Evolutionary conservation across 1,284 basidiomycete species (phyloP).

Genomic region (Cryptococcus jaspeensis): DNA sequence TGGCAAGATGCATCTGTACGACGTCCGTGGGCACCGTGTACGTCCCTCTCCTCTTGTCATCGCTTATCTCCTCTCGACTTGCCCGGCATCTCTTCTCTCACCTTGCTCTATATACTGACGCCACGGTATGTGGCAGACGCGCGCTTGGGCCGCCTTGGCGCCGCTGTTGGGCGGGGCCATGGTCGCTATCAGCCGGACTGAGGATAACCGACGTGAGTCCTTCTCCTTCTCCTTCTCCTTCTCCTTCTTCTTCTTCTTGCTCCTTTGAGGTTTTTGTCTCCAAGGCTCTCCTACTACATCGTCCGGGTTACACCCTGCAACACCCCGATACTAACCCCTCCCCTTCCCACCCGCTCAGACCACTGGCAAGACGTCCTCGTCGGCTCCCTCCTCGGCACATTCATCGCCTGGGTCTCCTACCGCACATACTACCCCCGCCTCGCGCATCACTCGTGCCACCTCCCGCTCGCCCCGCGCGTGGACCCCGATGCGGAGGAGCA

Average conservation of each 20-base stretch:
- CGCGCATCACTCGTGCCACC: conserved; percentile 58
- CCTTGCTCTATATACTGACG: not conserved
- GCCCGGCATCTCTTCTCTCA: not conserved
- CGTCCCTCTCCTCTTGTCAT: conserved; percentile 27
- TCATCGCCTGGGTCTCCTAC: conserved; percentile 74
- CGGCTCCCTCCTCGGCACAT: conserved; percentile 71
- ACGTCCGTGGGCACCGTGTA: conserved; percentile 73
- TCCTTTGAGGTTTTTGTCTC: no score
- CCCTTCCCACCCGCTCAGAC: conserved; percentile 54
- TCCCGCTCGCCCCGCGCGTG: conserved; percentile 68
- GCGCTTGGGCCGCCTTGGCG: conserved; percentile 76
- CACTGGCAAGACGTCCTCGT: conserved; percentile 86
- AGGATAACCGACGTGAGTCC: conserved; percentile 77
- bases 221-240: not conserved
- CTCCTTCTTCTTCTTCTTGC: not conserved
- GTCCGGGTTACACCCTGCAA: no score
- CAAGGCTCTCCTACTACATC: no score
- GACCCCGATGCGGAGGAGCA: conserved; percentile 22
- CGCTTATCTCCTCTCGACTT: not conserved
- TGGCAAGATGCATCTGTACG: conserved; percentile 89
- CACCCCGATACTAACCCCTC: no score
- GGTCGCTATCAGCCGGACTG: conserved; percentile 86
- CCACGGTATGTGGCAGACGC: conserved; percentile 56
- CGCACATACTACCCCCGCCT: conserved; percentile 57
- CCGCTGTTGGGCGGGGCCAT: conserved; percentile 78